phyloP scores from a whole-genome alignment of 352 stramenopile species.

The Phytophthora fragariaefolia region DNA sequence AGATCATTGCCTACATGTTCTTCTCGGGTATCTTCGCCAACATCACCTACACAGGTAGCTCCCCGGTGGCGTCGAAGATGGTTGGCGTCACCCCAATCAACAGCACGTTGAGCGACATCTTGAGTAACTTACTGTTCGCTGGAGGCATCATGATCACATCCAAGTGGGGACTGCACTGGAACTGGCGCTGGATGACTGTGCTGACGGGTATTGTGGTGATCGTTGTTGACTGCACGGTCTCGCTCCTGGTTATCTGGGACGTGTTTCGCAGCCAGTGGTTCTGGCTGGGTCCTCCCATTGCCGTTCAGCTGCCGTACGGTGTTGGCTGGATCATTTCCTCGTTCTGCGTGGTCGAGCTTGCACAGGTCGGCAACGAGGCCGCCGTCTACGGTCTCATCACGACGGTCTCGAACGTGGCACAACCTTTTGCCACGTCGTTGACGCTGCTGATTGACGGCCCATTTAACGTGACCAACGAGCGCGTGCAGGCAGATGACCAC shows the following conservation, averaged over 20 bases:
- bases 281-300: constrained; percentile 40
- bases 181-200: constrained; percentile 37
- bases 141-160: constrained; percentile 28
- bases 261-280: constrained; percentile 43
- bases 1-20: constrained; percentile 37
- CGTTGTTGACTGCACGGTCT: constrained; percentile 18
- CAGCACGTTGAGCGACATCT: constrained; percentile 29
- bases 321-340: constrained; percentile 50
- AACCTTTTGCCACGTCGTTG: constrained; percentile 30
- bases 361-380: constrained; percentile 26
- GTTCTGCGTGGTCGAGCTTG: constrained; percentile 31
- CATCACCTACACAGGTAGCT: constrained; percentile 29
- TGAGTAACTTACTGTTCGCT: constrained; percentile 32
- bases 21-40: constrained; percentile 29
- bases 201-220: constrained; percentile 18
- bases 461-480: constrained; percentile 36
- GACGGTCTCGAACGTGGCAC: constrained; percentile 26
- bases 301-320: constrained; percentile 45
- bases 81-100: constrained; percentile 34
- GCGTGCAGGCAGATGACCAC: constrained; percentile 26
- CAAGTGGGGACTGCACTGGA: constrained; percentile 36
- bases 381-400: constrained; percentile 35
- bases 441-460: constrained; percentile 29
- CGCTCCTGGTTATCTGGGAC: constrained; percentile 38
- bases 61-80: constrained; percentile 26